Base-by-base conservation (phyloP, 345 rosid genomes). In the Aurinia saxatilis region DNA sequence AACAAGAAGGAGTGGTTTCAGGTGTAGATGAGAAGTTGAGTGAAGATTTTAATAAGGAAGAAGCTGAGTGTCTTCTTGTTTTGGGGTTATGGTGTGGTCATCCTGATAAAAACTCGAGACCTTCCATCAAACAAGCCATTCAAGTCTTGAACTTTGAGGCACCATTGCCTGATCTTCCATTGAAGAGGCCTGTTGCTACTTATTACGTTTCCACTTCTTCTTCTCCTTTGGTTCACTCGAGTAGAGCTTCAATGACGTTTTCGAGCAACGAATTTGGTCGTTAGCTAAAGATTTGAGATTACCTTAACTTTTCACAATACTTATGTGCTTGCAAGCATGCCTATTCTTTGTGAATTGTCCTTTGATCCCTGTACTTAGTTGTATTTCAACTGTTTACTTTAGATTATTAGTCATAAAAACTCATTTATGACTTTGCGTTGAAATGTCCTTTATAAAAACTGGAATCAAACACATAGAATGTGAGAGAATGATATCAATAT, bases 101-200 rank as follows among this genome's bases (percentile, higher is more conserved):
- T 21, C 78, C 75, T 44, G 73, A 66, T 29, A 45, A 50, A 50
- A 66, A 10, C 57, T 41, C 70, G 7, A 77, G 78, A 34, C 78
- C 80, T 9, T 72, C 82, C 0, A 76, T 82, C 3, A 68, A 75
- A 50, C 86, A 81, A 56, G 85, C 63, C 2, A 74, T 86, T 16
- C 76, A 81, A 21, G 84, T 75, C 21, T 33, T 81, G 19, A 78
- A 75, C 18, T 73, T 71, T 19, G 79, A 78, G 55, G 59, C 60
- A 1, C 65, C 57, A 3, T 39, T 68, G 50, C 91, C 86, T 18
- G 57, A 48, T 35, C 83, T 84, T 8, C 85, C 85, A 9, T 4
- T n/a, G 6, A 71, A 65, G 72, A 73, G 71, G 73, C 83, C 78
- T 2, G 61, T 78, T 53, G 73, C 82, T 33, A 14, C 46, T 37